Percentiles rank a stretch among this genome's conserved stretches.
These are phyloP conservation scores for Cladosporium austrohemisphaericum DNA, from an alignment of 2,329 filamentous ascomycete species.

Conservation along the genomic window DNA sequence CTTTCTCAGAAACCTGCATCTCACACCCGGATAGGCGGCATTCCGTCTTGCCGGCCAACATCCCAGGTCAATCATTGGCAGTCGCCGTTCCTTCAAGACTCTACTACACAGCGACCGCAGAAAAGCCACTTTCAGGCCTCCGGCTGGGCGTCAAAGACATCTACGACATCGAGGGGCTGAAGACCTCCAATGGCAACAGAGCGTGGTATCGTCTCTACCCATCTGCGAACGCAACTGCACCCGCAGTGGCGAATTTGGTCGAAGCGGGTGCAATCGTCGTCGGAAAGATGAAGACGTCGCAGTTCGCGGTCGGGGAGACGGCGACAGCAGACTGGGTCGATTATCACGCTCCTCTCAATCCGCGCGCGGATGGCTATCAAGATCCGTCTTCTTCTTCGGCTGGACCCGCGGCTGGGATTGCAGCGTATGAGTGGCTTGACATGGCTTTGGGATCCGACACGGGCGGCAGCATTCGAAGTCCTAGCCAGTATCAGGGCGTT, in stretches of 20 bases:
- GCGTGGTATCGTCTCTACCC: slow-evolving; percentile 56
- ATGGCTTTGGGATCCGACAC: slow-evolving; percentile 49
- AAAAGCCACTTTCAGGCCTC: slow-evolving; percentile 58
- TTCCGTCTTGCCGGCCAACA: slow-evolving; percentile 42
- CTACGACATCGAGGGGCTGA: slow-evolving; percentile 55
- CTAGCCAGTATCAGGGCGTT: slow-evolving; percentile 47
- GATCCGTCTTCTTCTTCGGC: slow-evolving; percentile 47
- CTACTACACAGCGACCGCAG: slow-evolving; percentile 51
- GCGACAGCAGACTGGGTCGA: slow-evolving; percentile 52
- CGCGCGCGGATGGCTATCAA: slow-evolving; percentile 44
- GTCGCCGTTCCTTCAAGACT: slow-evolving; percentile 58
- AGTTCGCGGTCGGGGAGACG: slow-evolving; percentile 44
- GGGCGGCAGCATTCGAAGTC: slow-evolving; percentile 49
- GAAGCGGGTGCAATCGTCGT: slow-evolving; percentile 55
- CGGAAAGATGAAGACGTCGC: slow-evolving; percentile 45
- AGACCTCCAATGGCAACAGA: slow-evolving; percentile 55
- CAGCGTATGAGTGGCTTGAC: slow-evolving; percentile 49
- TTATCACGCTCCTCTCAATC: slow-evolving; percentile 44
- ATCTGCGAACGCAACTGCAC: slow-evolving; percentile 44
- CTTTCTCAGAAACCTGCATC: slow-evolving; percentile 48
- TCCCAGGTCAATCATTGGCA: slow-evolving; percentile 42
- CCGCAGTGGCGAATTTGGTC: slow-evolving; percentile 53
- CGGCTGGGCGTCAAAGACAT: slow-evolving; percentile 63
- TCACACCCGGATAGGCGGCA: slow-evolving; percentile 38
- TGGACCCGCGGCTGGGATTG: slow-evolving; percentile 44